Evolutionary conservation across 306 rosid species (phyloP), one percentile per base, ranked within the genome.

Genomic region (Quercus suber): DNA sequence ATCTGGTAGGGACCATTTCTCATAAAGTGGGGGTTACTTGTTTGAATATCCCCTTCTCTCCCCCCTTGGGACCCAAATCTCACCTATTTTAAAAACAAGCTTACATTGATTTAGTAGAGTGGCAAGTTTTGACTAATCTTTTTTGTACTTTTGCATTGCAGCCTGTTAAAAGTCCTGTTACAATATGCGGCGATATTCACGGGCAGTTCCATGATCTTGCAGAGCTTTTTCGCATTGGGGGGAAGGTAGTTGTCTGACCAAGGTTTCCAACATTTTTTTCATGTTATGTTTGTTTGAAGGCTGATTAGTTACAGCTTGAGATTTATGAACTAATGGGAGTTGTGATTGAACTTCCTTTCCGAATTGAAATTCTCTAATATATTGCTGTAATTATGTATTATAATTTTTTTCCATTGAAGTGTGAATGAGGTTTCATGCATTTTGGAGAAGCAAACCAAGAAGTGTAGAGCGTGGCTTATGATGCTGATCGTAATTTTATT

Each of bases 191-290:
- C 76, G 98, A 92, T 90, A 95, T 95, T 86, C 99, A 95, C 23
- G 99, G 99, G 71, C 97, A 95, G 53, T 95, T 95, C 80, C 99
- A 95, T 76, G 99, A 95, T 84, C 99, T 95, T 82, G 97, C 99
- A 1, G 98, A 95, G 88, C 99, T 95, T 72, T 92, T 95, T 75
- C 96, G 96, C 80, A 95, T 95, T 82, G 97, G 99, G 74, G 98
- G 98, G 68, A 95, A 91, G 99, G 99, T 92, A 92, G 72, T 77
- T 57, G 43, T 76, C 57, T 78, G 55, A 53, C 67, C 65, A 21
- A 65, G 63, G 55, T n/a, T 25, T 72, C 12, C 25, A 61, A 53
- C 73, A 18, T 69, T 84, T 37, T 73, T n/a, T 61, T 79, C 11
- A 35, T 43, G 37, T 60, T 76, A 23, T 49, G 27, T 69, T 68